phyloP scores from a whole-genome alignment of 1,139 yeast genomes.

The Magnusiomyces suaveolens region DNA sequence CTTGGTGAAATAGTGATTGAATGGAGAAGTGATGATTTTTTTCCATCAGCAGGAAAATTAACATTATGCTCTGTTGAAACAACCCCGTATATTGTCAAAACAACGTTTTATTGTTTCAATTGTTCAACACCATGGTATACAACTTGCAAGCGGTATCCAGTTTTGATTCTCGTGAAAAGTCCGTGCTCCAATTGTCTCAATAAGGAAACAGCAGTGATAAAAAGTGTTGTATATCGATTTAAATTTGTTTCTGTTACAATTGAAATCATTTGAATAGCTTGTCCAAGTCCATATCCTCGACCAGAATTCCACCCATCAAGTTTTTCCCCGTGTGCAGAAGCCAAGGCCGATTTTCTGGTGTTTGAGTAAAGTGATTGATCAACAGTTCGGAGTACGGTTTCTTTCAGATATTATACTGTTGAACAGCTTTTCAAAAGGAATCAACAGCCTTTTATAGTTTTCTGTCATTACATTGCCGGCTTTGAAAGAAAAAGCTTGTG shows the following conservation, averaged over 20 bases:
- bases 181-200: slow-evolving; percentile 80
- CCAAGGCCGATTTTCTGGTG: slow-evolving; percentile 94
- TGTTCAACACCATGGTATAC: slow-evolving; percentile 57
- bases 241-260: slow-evolving; percentile 42
- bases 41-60: slow-evolving; percentile 17
- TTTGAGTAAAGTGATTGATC: slow-evolving; percentile 56
- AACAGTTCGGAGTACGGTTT: slow-evolving; percentile 58
- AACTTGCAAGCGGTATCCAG: slow-evolving; percentile 38
- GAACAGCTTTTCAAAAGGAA: slow-evolving; percentile 59
- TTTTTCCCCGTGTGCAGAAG: slow-evolving; percentile 51
- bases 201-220: slow-evolving; percentile 79
- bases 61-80: slow-evolving; percentile 39
- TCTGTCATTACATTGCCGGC: slow-evolving; percentile 17
- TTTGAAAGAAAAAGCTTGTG: too few species aligned
- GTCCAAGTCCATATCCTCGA: slow-evolving; percentile 96
- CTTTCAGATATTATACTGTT: slow-evolving; percentile 42
- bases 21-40: too few species aligned
- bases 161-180: slow-evolving; percentile 50
- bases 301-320: slow-evolving; percentile 71
- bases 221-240: slow-evolving; percentile 48
- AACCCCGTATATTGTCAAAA: slow-evolving; percentile 72
- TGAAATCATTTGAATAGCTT: slow-evolving; percentile 73
- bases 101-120: slow-evolving; percentile 53
- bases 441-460: slow-evolving; percentile 48
- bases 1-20: too few species aligned